Percentiles rank a stretch among this genome's conserved stretches.
phyloP scores from a whole-genome alignment of 805 yeast species.

The Saccharomycopsis microspora region DNA sequence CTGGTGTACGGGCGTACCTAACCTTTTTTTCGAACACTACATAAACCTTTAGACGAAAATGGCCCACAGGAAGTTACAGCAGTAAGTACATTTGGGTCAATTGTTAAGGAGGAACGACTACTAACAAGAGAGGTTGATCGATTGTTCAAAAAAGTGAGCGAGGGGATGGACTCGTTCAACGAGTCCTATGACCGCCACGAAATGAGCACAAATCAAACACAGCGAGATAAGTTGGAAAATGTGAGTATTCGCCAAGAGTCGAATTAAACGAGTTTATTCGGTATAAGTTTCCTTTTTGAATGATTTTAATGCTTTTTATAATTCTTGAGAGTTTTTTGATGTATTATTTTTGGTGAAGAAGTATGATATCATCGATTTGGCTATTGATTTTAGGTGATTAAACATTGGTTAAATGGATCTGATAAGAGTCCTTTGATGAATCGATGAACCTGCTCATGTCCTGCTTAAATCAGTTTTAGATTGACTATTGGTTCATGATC shows the following conservation, averaged over 20 bases:
- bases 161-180: constrained; percentile 44
- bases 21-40: no score
- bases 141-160: constrained; percentile 47
- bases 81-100: constrained; percentile 9
- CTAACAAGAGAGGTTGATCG: constrained; percentile 42
- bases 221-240: constrained; percentile 79
- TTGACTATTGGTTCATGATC: no score
- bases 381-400: no score
- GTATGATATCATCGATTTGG: no score
- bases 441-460: no score
- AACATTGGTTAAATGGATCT: no score
- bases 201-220: constrained; percentile 55
- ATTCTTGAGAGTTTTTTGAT: neutral
- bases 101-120: neutral
- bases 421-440: no score
- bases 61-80: constrained; percentile 17
- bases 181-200: constrained; percentile 44
- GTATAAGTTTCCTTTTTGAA: neutral
- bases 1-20: no score
- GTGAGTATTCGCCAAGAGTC: constrained; percentile 1
- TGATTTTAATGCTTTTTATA: neutral
- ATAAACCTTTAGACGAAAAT: neutral
- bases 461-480: no score
- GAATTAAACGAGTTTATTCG: neutral
- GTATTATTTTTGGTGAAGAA: neutral